Conservation (phyloP, 2,329 filamentous ascomycete species). For the Sporothrix mexicana region DNA sequence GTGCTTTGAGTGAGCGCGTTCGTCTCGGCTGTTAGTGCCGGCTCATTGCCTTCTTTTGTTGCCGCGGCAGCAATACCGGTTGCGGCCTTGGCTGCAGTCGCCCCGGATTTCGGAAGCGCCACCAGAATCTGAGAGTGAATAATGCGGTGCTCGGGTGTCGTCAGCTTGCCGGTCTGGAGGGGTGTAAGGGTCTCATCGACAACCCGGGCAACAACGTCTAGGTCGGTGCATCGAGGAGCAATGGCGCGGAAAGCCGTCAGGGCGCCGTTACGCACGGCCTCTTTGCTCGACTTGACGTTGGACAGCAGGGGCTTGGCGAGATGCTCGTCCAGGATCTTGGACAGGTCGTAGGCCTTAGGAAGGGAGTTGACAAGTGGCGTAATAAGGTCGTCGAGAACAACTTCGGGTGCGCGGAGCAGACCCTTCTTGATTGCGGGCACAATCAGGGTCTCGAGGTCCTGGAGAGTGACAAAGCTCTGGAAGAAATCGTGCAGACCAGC, state of each 20-base stretch:
- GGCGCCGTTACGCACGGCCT: conserved; percentile 75
- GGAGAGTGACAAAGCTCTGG: conserved; percentile 69
- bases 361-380: conserved; percentile 74
- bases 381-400: conserved; percentile 80
- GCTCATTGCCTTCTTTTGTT: conserved; percentile 87
- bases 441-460: conserved; percentile 77
- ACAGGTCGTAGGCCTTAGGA: conserved; percentile 74
- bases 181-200: conserved; percentile 79
- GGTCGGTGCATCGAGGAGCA: conserved; percentile 65
- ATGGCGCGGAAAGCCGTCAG: conserved; percentile 74
- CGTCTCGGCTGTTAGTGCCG: conserved; percentile 77
- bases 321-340: conserved; percentile 71
- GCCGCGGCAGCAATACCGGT: conserved; percentile 70
- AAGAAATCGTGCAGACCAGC: conserved; percentile 84
- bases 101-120: conserved; percentile 63
- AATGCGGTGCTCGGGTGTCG: conserved; percentile 82
- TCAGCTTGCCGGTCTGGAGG: conserved; percentile 81
- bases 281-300: conserved; percentile 89
- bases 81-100: conserved; percentile 70
- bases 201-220: conserved; percentile 66
- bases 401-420: conserved; percentile 85
- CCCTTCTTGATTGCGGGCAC: conserved; percentile 87
- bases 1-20: conserved; percentile 71
- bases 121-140: conserved; percentile 82
- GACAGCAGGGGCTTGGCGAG: conserved; percentile 87